A percentile compares a stretch with the other conserved stretches of the same genome.
Conservation (phyloP, 495 filamentous ascomycete species). For the Lasiosphaeria hispida region DNA sequence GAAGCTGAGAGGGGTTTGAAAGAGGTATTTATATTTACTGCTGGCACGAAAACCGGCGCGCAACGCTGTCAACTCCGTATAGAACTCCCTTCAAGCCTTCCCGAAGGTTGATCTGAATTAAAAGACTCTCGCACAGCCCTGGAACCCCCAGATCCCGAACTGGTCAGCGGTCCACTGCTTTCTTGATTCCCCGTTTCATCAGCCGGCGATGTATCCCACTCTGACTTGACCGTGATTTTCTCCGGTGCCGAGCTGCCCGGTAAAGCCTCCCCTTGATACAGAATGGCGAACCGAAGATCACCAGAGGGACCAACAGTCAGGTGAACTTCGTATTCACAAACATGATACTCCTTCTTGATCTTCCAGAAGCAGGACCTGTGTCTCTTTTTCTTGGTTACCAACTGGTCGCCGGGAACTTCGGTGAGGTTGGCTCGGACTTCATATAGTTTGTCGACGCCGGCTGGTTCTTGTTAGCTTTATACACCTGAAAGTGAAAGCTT, state of each 20-base stretch:
- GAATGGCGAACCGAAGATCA: conserved; percentile 3
- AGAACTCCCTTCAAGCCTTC: too few species aligned
- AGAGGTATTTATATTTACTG: too few species aligned
- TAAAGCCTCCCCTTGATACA: conserved; percentile 3
- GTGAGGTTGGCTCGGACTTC: conserved; percentile 5
- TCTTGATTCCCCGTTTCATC: neutral
- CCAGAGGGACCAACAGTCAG: conserved; percentile 3
- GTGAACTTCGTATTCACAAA: conserved; percentile 6
- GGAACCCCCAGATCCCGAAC: neutral
- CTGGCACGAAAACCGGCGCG: too few species aligned
- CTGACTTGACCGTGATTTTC: neutral
- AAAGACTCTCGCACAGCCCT: too few species aligned
- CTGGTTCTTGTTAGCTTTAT: neutral
- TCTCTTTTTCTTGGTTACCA: conserved; percentile 8
- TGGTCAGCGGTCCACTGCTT: neutral
- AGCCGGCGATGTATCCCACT: neutral
- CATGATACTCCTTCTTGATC: neutral
- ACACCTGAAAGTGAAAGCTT: neutral
- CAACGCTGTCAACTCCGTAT: too few species aligned
- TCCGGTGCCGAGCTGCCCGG: conserved; percentile 5
- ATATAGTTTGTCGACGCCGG: conserved; percentile 4
- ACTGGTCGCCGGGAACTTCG: neutral
- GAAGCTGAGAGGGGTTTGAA: too few species aligned
- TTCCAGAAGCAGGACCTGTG: neutral
- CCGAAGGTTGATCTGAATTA: too few species aligned